Percentiles rank a stretch among this genome's conserved stretches.
phyloP scores from a whole-genome alignment of 1,139 yeast genomes.

The Nakaseomyces nivariensis region DNA sequence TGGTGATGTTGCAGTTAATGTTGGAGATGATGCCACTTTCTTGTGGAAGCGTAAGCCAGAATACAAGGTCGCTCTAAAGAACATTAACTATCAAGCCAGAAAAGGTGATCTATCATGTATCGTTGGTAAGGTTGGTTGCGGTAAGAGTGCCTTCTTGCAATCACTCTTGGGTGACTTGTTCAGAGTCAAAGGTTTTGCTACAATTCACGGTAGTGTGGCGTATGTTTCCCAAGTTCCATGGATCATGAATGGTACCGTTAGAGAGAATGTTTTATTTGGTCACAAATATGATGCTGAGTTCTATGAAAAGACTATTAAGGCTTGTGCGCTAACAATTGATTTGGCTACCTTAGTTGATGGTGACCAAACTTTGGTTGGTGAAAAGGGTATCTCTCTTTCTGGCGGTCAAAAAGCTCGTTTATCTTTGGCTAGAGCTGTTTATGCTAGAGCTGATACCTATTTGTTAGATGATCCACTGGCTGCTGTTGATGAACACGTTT shows the following conservation, averaged over 20 bases:
- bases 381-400: constrained; percentile 89
- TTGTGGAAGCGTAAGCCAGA: constrained; percentile 78
- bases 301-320: constrained; percentile 68
- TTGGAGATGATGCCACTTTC: constrained; percentile 66
- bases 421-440: constrained; percentile 89
- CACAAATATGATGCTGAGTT: constrained; percentile 72
- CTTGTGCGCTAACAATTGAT: constrained; percentile 84
- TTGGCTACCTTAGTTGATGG: constrained; percentile 75
- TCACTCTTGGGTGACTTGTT: constrained; percentile 79
- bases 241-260: constrained; percentile 91
- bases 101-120: constrained; percentile 82
- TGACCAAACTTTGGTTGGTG: constrained; percentile 87
- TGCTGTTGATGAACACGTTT: constrained; percentile 94
- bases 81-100: constrained; percentile 56
- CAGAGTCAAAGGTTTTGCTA: constrained; percentile 66
- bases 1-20: constrained; percentile 62
- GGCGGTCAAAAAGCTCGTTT: constrained; percentile 97
- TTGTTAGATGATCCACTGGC: constrained; percentile 87
- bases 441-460: constrained; percentile 87
- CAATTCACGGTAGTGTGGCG: constrained; percentile 70
- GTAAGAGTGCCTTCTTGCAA: constrained; percentile 81
- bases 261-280: constrained; percentile 85
- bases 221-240: constrained; percentile 92
- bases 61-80: constrained; percentile 66
- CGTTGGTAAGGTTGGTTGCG: constrained; percentile 89